Evolutionary conservation across 768 basidiomycete species (phyloP), one percentile per base, ranked within the genome.

Genomic region (Russula emetica): DNA sequence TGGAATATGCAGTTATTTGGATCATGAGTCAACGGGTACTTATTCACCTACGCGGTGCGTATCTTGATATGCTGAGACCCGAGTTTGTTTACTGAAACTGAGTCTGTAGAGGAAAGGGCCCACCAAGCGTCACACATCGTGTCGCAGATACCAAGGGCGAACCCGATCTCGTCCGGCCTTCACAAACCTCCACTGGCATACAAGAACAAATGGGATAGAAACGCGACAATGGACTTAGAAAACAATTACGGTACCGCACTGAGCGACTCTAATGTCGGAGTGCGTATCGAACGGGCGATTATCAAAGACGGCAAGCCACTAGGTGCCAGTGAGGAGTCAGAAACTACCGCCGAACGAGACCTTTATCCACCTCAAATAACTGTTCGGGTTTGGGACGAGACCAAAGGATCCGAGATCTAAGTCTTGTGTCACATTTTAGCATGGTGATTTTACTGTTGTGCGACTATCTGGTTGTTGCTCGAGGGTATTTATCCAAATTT

Each of bases 21-120:
- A 76, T 75, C 60, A 75, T 72, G 75, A 72, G 71, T 60, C 76
- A 76, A 59, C 70, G 72, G 10, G 70, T 76, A 63, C 70, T 76
- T 54, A 72, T 74, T 50, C 74, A 75, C 42, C 67, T 75, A 18
- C 72, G 71, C n/a, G 71, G 75, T 75, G 63, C 61, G 72, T 62
- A 20, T 30, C n/a, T 36, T 7, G 38, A 34, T 2, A 30, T 0
- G 26, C 42, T 9, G 22, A n/a, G 38, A 20, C 32, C 7, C 3
- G 20, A n/a, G 20, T 14, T 24, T 14, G n/a, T 30, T 42, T 30
- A 47, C 53, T 13, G 38, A 49, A 2, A 52, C 10, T 4, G 24
- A 0, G 7, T 40, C 22, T 18, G 9, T 56, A 72, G 72, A 71
- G 47, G 71, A 66, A 10, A 63, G 67, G 18, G 68, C 53, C 10